Conservation (phyloP, 371 early-diverging fungal species). For the Syncephalastrum monosporum region DNA sequence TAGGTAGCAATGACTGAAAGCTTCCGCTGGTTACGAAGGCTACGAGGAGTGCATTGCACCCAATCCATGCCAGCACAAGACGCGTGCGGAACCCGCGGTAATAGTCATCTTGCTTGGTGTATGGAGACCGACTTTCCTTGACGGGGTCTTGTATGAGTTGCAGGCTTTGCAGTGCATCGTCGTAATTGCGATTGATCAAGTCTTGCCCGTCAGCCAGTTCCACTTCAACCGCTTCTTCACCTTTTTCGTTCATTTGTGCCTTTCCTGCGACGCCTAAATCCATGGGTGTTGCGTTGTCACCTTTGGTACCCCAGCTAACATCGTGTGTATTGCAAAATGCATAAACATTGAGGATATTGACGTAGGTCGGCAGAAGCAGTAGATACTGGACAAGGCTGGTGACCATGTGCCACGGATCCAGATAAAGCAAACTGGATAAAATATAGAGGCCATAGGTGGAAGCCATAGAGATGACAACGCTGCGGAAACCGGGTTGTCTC, state of each 20-base stretch:
- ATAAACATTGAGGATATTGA: constrained; percentile 90
- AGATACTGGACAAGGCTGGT: constrained; percentile 87
- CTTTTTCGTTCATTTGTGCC: constrained; percentile 29
- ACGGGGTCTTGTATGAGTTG: constrained; percentile 44
- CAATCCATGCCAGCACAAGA: constrained; percentile 82
- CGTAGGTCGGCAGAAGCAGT: constrained; percentile 80
- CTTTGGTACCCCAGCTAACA: constrained; percentile 96
- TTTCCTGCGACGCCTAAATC: constrained; percentile 55
- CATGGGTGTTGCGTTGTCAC: constrained; percentile 59
- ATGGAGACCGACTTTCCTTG: constrained; percentile 63
- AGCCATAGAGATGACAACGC: constrained; percentile 74
- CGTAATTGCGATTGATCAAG: constrained; percentile 70
- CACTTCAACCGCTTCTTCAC: constrained; percentile 62
- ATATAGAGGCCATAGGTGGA: constrained; percentile 90
- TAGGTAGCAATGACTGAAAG: constrained; percentile 39
- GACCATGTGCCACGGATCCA: constrained; percentile 94
- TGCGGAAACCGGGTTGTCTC: constrained; percentile 61
- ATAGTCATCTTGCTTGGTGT: constrained; percentile 84
- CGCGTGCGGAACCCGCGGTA: constrained; percentile 84
- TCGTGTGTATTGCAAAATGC: constrained; percentile 89
- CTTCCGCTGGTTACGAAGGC: constrained; percentile 59
- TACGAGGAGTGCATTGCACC: constrained; percentile 79
- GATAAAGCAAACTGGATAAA: constrained; percentile 70
- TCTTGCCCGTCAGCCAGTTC: constrained; percentile 67
- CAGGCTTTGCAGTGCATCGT: constrained; percentile 62